Evolutionary conservation across 2,329 filamentous ascomycete genomes (phyloP), one percentile per base, ranked within the genome.

Genomic region (Apiospora kogelbergensis): DNA sequence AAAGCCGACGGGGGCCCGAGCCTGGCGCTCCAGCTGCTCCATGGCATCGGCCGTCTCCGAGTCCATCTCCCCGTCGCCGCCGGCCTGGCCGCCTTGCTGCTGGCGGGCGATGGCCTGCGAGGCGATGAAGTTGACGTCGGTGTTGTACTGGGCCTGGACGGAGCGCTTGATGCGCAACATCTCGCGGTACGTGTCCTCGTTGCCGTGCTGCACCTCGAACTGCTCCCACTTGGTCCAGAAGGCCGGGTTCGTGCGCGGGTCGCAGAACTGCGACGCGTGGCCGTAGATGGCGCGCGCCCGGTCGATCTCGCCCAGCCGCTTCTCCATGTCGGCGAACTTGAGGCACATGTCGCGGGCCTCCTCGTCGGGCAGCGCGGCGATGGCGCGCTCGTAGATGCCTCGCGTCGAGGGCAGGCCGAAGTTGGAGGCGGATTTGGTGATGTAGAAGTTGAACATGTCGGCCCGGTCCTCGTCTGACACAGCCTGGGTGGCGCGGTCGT

Each of bases 371-470:
- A 99, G 85, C n/a, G 94, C 93, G 13, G 93, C 91, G 73, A 99
- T 97, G 45, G 96, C 95, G 68, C 95, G 91, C 82, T 99, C 96
- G 84, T 99, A 99, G 75, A 99, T 99, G 0, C 94, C 91, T 66
- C 96, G 86, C 3, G 96, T 98, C 0, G 96, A 98, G 0, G 96
- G 95, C 66, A 99, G 88, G 41, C 97, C 96, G 77, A 99, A 99
- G 81, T 99, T 99, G 24, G 94, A 97, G 1, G 96, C 96, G 0
- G 95, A 98, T 80, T 99, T 98, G 69, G 95, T 98, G 78, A 99
- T 98, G 84, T 99, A 99, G 79, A 98, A 97, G 80, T 97, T 96
- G 84, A 98, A 99, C 95, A 99, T 98, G 76, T 97, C 94, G 70
- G 95, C 91, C 67, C 94, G 88, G 80, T 99, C 95, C 76, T 98